Base-by-base conservation (phyloP, 495 filamentous ascomycete species). In the Penicillium maclennaniae region DNA sequence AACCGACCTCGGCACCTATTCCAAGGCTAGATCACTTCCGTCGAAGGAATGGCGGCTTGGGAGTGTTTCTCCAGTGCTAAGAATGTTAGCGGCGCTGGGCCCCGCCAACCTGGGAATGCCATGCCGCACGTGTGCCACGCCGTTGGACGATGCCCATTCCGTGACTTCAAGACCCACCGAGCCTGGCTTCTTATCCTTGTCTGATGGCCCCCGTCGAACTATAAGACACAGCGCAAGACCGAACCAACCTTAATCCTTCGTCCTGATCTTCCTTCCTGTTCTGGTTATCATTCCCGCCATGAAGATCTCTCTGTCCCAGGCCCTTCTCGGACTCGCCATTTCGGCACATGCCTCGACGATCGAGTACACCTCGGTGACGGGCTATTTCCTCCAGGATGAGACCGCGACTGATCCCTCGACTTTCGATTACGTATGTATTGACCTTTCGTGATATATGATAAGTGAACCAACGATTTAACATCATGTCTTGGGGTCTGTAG, bases 341-440 rank as follows among this genome's bases (percentile, higher is more conserved):
- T 51, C 51, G 2, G 65, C 55, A 1, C 56, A 62, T 7, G 66
- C 66, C 2, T 48, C 60, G 0, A 60, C 58, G 38, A 71, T 86
- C 44, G 75, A 82, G 45, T 89, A 89, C 60, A 78, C 79, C 3
- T 82, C 81, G 6, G 80, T 89, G 12, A 72, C 80, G 6, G 87
- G 84, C 1, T 87, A 83, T 63, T 91, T 91, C 62, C 66, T 80
- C 15, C 87, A 91, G 65, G 87, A 90, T 67, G 76, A 87, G 44
- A 70, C 71, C 1, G 65, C 73, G 8, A 91, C 87, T 2, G 75
- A 87, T 60, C 59, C 82, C 1, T 68, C 69, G 12, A 80, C 74
- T 1, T 91, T 89, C 65, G 83, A 88, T 64, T 91, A 83, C 63
- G 84, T 87, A 68, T 45, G 73, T 54, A 14, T 14, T 28, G 10